Percentiles rank a stretch among this genome's conserved stretches.
These are phyloP conservation scores for Cyanophora paradoxa DNA, from an alignment of 78 protist species.

Conservation along the genomic window DNA sequence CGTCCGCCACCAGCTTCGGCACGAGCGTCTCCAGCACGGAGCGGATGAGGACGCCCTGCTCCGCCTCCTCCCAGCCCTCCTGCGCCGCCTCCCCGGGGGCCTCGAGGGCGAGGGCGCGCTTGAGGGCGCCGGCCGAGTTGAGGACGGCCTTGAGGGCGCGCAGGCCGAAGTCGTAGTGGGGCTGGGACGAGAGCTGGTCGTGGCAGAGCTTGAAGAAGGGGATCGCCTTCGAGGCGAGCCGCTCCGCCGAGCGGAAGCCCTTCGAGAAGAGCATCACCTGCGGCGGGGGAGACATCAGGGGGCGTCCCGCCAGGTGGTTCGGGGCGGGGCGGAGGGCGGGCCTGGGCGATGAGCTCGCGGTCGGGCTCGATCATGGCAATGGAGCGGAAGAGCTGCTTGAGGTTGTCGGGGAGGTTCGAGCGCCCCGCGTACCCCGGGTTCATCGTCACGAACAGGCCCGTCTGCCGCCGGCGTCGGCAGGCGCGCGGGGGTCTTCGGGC, in stretches of 20 bases:
- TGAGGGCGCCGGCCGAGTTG: conserved; percentile 84
- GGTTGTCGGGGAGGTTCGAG: conserved; percentile 95
- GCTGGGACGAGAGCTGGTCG: conserved; percentile 84
- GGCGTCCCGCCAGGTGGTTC: too few relatives aligned
- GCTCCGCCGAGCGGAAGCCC: conserved; percentile 89
- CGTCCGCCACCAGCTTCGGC: conserved; percentile 50
- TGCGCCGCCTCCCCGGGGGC: conserved; percentile 1
- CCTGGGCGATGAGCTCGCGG: conserved; percentile 90
- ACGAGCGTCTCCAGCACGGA: conserved; percentile 35
- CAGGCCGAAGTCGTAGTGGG: conserved; percentile 99
- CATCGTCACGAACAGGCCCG: conserved; percentile 98
- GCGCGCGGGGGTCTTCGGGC: background rate
- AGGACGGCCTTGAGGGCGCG: conserved; percentile 94
- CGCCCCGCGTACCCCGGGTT: conserved; percentile 99
- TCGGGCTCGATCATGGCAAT: conserved; percentile 85
- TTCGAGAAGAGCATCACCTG: conserved; percentile 92
- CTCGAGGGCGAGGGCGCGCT: conserved; percentile 38
- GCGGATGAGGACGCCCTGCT: conserved; percentile 36
- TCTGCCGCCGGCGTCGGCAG: conserved; percentile 11
- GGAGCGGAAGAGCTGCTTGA: conserved; percentile 91
- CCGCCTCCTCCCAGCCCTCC: conserved; percentile 15
- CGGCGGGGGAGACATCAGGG: too few relatives aligned
- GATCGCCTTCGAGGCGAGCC: conserved; percentile 82
- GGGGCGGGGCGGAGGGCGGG: too few relatives aligned
- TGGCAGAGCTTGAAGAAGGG: conserved; percentile 88